Conservation (phyloP, 805 yeast genomes). For the Kurtzmaniella fragi region DNA sequence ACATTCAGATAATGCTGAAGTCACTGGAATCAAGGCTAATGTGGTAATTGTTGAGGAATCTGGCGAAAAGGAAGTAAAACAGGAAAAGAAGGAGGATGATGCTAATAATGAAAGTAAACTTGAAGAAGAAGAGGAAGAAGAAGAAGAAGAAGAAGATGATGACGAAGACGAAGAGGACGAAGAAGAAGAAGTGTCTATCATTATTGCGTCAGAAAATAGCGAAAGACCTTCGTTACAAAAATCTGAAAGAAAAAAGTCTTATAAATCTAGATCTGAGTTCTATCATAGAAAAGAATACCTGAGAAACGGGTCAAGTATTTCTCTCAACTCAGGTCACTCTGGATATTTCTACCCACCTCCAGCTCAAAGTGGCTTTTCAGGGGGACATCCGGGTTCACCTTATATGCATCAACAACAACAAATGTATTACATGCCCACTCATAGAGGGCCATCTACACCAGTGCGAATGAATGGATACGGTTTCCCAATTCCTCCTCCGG, state of each 20-base stretch:
- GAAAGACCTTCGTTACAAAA: background rate
- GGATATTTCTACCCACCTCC: slow-evolving; percentile 1
- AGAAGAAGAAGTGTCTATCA: slow-evolving; percentile 34
- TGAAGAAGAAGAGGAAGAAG: slow-evolving; percentile 8
- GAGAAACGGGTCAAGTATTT: slow-evolving; percentile 13
- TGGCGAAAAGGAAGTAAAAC: slow-evolving; percentile 3
- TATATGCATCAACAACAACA: slow-evolving; percentile 11
- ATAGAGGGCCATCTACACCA: slow-evolving; percentile 4
- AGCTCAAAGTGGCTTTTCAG: slow-evolving; percentile 3
- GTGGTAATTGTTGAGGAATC: slow-evolving; percentile 1
- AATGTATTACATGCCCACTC: slow-evolving; percentile 7
- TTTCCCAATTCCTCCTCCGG: slow-evolving; percentile 3
- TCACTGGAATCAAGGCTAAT: slow-evolving; percentile 1
- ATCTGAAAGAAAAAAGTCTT: background rate
- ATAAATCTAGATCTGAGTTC: background rate
- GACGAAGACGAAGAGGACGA: slow-evolving; percentile 28
- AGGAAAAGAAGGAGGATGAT: slow-evolving; percentile 4
- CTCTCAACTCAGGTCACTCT: slow-evolving; percentile 11
- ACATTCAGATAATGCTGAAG: background rate
- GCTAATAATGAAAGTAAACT: too few species aligned
- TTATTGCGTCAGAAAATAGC: slow-evolving; percentile 31
- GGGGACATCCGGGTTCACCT: slow-evolving; percentile 6
- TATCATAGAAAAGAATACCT: slow-evolving; percentile 8
- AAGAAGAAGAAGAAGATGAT: slow-evolving; percentile 15
- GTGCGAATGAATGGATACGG: slow-evolving; percentile 4